Conservation (phyloP, 1,139 yeast genomes). For the Geotrichum siamense region DNA sequence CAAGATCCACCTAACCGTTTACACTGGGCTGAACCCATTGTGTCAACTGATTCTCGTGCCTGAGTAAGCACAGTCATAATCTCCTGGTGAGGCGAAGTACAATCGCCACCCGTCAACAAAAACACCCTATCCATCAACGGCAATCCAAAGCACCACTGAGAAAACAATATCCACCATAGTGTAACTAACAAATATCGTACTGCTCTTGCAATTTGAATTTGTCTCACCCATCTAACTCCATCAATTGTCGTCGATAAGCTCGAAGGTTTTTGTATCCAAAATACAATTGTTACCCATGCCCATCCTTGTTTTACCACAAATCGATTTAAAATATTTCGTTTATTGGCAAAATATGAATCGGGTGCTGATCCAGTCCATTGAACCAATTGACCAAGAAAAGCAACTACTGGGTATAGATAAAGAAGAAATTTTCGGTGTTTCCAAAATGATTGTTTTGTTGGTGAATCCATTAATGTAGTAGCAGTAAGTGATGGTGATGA, state of each 20-base stretch:
- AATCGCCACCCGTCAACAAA: conserved; percentile 72
- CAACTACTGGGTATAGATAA: conserved; percentile 28
- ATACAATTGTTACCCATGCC: conserved; percentile 74
- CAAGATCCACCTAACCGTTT: conserved; percentile 60
- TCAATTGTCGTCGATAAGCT: neutral
- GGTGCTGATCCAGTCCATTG: conserved; percentile 20
- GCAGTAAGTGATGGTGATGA: neutral
- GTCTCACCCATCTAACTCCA: neutral
- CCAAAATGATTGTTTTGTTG: conserved; percentile 1
- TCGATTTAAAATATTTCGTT: conserved; percentile 59
- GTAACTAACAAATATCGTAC: conserved; percentile 48
- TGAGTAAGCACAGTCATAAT: neutral
- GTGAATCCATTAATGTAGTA: neutral
- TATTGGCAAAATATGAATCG: conserved; percentile 45
- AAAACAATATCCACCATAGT: conserved; percentile 70
- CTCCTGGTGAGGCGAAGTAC: conserved; percentile 32
- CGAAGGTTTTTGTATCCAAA: conserved; percentile 1
- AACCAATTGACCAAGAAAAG: conserved; percentile 30
- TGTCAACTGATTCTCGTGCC: no score
- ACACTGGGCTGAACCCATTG: conserved; percentile 36
- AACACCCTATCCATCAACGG: conserved; percentile 89
- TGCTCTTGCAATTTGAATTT: conserved; percentile 14
- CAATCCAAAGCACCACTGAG: conserved; percentile 82
- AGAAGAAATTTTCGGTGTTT: conserved; percentile 17
- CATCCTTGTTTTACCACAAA: conserved; percentile 83